Conservation (phyloP, 1,284 basidiomycete species). For the Nidula niveotomentosa region DNA sequence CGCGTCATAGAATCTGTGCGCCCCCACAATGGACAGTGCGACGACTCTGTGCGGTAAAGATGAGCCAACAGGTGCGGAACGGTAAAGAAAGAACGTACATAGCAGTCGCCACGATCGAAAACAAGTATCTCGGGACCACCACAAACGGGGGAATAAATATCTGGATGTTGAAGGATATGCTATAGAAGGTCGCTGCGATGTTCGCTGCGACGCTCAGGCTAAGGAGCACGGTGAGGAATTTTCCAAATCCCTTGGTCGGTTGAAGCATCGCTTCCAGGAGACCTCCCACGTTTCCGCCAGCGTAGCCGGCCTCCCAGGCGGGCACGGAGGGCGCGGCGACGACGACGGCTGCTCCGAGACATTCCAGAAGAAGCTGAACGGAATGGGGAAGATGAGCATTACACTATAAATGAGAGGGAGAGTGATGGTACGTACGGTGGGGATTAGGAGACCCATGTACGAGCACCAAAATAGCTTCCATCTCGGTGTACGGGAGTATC, state of each 20-base stretch:
- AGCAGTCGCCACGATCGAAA: constrained; percentile 80
- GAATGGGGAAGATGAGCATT: not conserved
- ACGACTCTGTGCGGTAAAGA: constrained; percentile 32
- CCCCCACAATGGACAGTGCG: constrained; percentile 67
- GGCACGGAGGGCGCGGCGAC: constrained; percentile 62
- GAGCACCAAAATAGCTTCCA: constrained; percentile 73
- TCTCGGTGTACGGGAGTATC: constrained; percentile 27
- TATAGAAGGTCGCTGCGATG: constrained; percentile 84
- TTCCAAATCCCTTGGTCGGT: constrained; percentile 75
- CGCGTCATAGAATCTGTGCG: constrained; percentile 64
- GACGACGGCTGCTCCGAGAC: constrained; percentile 73
- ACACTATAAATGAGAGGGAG: not conserved
- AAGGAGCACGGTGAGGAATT: constrained; percentile 85
- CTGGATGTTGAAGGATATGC: constrained; percentile 81
- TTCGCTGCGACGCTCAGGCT: constrained; percentile 83
- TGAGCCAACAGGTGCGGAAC: not conserved
- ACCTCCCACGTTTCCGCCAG: constrained; percentile 65
- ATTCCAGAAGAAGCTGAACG: constrained; percentile 55
- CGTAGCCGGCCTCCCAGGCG: constrained; percentile 66
- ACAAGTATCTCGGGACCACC: constrained; percentile 81
- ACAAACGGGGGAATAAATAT: constrained; percentile 70
- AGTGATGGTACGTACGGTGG: constrained; percentile 39
- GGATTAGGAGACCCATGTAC: constrained; percentile 73
- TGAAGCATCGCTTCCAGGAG: constrained; percentile 76
- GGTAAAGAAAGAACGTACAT: constrained; percentile 51